These are phyloP conservation scores for Penicillium psychrosexuale DNA, from an alignment of 2,329 filamentous ascomycete genomes.

Conservation along the genomic window DNA sequence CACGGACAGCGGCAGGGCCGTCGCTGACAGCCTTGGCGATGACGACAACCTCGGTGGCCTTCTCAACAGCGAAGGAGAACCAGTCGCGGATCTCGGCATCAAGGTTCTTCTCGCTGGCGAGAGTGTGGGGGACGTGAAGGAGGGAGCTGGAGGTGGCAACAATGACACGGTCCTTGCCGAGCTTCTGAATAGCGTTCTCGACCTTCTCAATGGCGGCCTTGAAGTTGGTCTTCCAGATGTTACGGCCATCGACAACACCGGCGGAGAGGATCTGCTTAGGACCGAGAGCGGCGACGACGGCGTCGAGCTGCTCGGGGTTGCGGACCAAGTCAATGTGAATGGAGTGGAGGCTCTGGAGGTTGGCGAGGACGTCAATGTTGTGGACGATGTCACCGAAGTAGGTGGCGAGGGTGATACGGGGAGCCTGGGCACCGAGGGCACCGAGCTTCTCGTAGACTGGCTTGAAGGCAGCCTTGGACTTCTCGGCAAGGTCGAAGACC, in stretches of 20 bases:
- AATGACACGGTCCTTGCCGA: conserved; percentile 96
- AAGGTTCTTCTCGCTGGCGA: conserved; percentile 98
- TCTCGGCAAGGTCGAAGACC: conserved; percentile 85
- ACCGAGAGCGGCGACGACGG: conserved; percentile 77
- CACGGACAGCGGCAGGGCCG: conserved; percentile 78
- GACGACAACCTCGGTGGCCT: conserved; percentile 82
- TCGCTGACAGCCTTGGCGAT: conserved; percentile 97
- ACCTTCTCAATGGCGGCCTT: conserved; percentile 88
- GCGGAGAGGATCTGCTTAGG: conserved; percentile 86
- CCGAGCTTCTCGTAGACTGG: conserved; percentile 87
- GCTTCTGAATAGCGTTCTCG: conserved; percentile 87
- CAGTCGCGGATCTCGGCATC: conserved; percentile 90
- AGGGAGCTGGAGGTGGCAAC: conserved; percentile 96
- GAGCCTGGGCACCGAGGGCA: conserved; percentile 70
- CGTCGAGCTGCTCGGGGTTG: conserved; percentile 94
- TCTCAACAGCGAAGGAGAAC: conserved; percentile 98
- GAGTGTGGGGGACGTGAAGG: conserved; percentile 96
- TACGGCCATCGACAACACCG: conserved; percentile 96
- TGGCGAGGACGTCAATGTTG: conserved; percentile 88
- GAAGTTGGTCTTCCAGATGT: conserved; percentile 99
- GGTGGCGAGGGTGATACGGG: conserved; percentile 85
- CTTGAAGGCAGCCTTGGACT: conserved; percentile 97
- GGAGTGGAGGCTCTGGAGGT: conserved; percentile 69
- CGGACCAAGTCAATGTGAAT: conserved; percentile 96
- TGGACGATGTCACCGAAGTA: conserved; percentile 99